A percentile compares a stretch with the other conserved stretches of the same genome.
Conservation (phyloP, 495 filamentous ascomycete species). For the Penicillium longicatenatum region DNA sequence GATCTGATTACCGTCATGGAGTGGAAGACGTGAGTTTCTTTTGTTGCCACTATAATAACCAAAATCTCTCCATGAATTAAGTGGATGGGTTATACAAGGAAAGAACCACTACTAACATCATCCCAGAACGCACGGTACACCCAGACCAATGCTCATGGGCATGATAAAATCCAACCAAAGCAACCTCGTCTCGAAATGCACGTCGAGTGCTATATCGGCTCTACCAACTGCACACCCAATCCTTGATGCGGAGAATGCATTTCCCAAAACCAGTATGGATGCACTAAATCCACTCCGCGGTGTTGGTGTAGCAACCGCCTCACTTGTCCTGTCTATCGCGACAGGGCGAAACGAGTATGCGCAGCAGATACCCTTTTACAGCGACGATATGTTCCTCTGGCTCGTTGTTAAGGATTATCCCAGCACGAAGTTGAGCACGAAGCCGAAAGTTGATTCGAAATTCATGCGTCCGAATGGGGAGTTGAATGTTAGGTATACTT, state of each 20-base stretch:
- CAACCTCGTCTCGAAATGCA: slow-evolving; percentile 40
- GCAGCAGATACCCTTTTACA: slow-evolving; percentile 67
- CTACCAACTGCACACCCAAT: slow-evolving; percentile 19
- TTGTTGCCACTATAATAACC: neutral
- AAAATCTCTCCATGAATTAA: neutral
- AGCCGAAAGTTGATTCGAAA: slow-evolving; percentile 21
- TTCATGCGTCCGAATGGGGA: slow-evolving; percentile 40
- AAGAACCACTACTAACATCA: slow-evolving; percentile 3
- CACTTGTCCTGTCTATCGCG: slow-evolving; percentile 64
- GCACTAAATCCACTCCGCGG: slow-evolving; percentile 58
- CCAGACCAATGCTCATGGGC: slow-evolving; percentile 66
- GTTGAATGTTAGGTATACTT: slow-evolving; percentile 62
- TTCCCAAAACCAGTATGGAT: slow-evolving; percentile 47
- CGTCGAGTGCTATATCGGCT: slow-evolving; percentile 47
- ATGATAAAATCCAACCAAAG: slow-evolving; percentile 63
- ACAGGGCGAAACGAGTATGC: slow-evolving; percentile 32
- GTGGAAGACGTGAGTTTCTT: slow-evolving; percentile 71
- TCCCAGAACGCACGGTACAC: slow-evolving; percentile 62
- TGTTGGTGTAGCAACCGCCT: slow-evolving; percentile 74
- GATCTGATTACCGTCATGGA: slow-evolving; percentile 56
- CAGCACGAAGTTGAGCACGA: slow-evolving; percentile 12
- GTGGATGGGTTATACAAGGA: neutral
- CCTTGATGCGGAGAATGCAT: slow-evolving; percentile 21
- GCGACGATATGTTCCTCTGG: slow-evolving; percentile 75
- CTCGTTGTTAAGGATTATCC: slow-evolving; percentile 43